Base-by-base conservation (phyloP, 768 basidiomycete genomes). In the Trichaptum fuscoviolaceum region DNA sequence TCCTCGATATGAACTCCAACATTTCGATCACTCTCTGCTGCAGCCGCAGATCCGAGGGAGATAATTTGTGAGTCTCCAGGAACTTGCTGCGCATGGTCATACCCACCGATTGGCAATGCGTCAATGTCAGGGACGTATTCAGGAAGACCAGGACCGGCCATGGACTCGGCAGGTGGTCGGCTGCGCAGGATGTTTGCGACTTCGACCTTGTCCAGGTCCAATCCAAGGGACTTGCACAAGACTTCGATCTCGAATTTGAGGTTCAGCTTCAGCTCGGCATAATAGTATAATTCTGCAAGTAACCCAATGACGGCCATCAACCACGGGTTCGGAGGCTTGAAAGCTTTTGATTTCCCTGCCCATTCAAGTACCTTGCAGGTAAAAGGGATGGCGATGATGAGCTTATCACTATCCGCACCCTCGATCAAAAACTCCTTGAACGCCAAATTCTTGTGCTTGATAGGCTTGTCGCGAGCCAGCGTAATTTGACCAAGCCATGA, bases 231-330 rank as follows among this genome's bases (percentile, higher is more conserved):
- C 76, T 95, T 96, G 84, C 96, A 99, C 23, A 99, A 80, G 52
- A 98, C 89, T 77, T 99, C 97, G 65, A 99, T 99, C 78, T 99
- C 97, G 73, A 99, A 99, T 77, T 98, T 99, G 75, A 95, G 84
- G 74, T 98, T 97, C 65, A 99, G 82, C 78, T 96, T 96, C 68
- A 99, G 83, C 71, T 99, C 96, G 5, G 95, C 96, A 72, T 90
- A 96, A 75, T 96, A 93, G 76, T 99, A 99, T n/a, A 99, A 84
- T 75, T 99, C 97, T 58, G 88, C 92, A 59, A 99, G 85, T 58
- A 99, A 82, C 70, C 91, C 87, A 71, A 99, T 82, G 69, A 99
- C 92, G 0, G 92, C 96, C 91, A 98, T 96, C 63, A 99, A 79
- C 97, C 97, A 99, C 1, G 97, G 97, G 75, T 98, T 99, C 26